Base-by-base conservation (phyloP, 1,284 basidiomycete species). In the Ustilago esculenta region DNA sequence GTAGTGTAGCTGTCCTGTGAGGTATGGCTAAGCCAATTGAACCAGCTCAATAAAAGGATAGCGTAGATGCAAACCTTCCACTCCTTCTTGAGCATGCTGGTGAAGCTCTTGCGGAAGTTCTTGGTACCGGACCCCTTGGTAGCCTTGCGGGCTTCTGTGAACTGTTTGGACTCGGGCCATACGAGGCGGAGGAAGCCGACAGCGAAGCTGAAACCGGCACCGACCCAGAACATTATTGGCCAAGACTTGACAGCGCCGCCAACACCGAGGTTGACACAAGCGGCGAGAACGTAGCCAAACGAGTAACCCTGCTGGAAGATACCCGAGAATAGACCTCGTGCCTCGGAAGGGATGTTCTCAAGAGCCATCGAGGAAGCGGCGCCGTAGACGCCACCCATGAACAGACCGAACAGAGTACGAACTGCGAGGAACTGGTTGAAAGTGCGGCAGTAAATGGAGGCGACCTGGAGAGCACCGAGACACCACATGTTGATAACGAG, bases 161-260 rank as follows among this genome's bases (percentile, higher is more conserved):
- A 76, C 53, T 73, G 74, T 48, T 51, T 52, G 41, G 72, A 75
- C 49, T 76, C 74, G 40, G 73, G 73, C 48, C 72, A 68, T n/a
- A 41, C 0, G 25, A 73, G 58, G 25, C 70, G 60, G 15, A 70
- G 33, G 35, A 63, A 43, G 34, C 70, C 74, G n/a, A 58, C 69
- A 12, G 35, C 34, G 34, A 73, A 60, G 4, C 29, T 40, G 44
- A 72, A 46, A 15, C 53, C 75, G 11, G 75, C 75, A 15, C 75
- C 75, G 23, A 75, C 47, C 72, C 72, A 76, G 45, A 76, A 76
- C 48, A 74, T 53, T 29, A 43, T 74, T 27, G 56, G 46, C 72
- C 72, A 76, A 3, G 68, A 52, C 23, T 39, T 48, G 30, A 24
- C 29, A 11, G 57, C 53, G 10, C 67, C 67, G n/a, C 67, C 73